Base-by-base conservation (phyloP, 192 early-diverging fungal genomes). In the Entomortierella chlamydospora region DNA sequence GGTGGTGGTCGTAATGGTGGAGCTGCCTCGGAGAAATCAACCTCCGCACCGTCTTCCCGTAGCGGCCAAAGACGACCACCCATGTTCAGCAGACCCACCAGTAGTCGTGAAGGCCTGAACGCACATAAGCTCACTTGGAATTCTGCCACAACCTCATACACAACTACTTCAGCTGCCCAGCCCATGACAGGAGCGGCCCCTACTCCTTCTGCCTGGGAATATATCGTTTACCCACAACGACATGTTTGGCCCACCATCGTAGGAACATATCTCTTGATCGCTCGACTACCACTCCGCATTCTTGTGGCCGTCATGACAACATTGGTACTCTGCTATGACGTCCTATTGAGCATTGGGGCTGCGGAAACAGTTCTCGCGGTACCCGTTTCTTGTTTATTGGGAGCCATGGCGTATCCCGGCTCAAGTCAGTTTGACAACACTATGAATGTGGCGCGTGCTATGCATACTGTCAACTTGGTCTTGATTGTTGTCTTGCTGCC, bases 371-470 rank as follows among this genome's bases (percentile, higher is more conserved):
- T 66, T 0, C 20, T 79, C 0, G 76, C 76, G 0, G 60, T 79
- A 2, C 76, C 76, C 1, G 68, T 70, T 12, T 79, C 76, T 5
- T 79, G 76, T 30, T 47, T 79, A 6, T 17, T 79, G 9, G 76
- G 76, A 15, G 68, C 55, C 2, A 66, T 70, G 41, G 67, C 76
- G 1, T 79, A 79, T 30, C 76, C 76, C 13, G 68, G 76, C 10
- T 15, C 23, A 10, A 53, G 29, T 26, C 76, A 79, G 47, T 79
- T 79, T 56, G 76, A 79, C 57, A 79, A 79, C 51, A 79, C 76
- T 3, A 79, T 79, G 76, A 79, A 79, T 26, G 76, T 79, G n/a
- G 76, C 76, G 0, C 39, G 68, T 22, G 76, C 76, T n/a, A 79
- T 79, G 76, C 76, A 79, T 47, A 79, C 76, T 15, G 76, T 79